Base-by-base conservation (phyloP, 192 early-diverging fungal species). In the Rhizophagus sp. region DNA sequence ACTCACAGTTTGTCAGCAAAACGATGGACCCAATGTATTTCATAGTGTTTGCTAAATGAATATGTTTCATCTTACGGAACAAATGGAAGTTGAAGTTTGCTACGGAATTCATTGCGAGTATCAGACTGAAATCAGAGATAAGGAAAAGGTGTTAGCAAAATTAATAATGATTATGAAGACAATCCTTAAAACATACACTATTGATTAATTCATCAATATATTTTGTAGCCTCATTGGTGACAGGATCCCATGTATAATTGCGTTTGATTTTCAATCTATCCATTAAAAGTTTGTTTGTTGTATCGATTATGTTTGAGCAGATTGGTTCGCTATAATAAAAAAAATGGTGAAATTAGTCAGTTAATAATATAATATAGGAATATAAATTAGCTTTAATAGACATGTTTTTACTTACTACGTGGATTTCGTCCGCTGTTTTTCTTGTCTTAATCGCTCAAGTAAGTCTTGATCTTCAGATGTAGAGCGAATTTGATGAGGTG, bases 1-100 rank as follows among this genome's bases (percentile, higher is more conserved):
- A 44, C 62, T 25, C 62, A 41, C 75, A 76, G 27, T 76, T 76
- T 76, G 19, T 76, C 75, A 76, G 75, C 75, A 65, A 76, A 76
- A 0, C 62, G 75, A 25, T 76, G 62, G 27, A 64, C 75, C 75
- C 36, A 76, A 27, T 65, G 6, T n/a, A 76, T 41, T 63, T 63
- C 75, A 47, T 76, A 76, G 19, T 76, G 75, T 76, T 76, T 65
- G 36, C 19, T n/a, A 65, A 73, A 76, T 41, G 62, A 65, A 76
- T 76, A 76, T 4, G 39, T 44, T 76, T 76, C 30, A 1, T 15
- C 39, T 65, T 62, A 27, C 47, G 62, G 41, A 17, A 65, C 34
- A 19, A 76, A 76, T 76, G 65, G 22, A 19, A 47, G 24, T 24
- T 76, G 50, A 25, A 44, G 22, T 24, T 76, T 76, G 0, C 10